Base-by-base conservation (phyloP, 1,284 basidiomycete species). In the Tetrapyrgos nigripes region DNA sequence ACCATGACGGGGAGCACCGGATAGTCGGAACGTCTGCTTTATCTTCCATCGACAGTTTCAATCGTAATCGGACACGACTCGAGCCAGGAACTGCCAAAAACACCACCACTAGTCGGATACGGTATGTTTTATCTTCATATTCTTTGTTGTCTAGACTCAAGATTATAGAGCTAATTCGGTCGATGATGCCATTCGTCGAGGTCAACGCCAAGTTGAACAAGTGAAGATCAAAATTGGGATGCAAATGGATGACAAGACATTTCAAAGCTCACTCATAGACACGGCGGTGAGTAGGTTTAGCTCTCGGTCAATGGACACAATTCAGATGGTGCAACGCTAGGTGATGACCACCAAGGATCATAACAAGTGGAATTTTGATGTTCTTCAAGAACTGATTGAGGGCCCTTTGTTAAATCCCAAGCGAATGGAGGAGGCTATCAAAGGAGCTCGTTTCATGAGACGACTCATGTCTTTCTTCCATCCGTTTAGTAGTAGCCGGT, bases 341-440 rank as follows among this genome's bases (percentile, higher is more conserved):
- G 91, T 98, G 24, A 91, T 94, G 77, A 77, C 91, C 31, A 92
- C 90, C 10, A 95, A 94, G 69, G 97, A 99, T 65, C 88, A 94
- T 66, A 87, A 84, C 3, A 96, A 93, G 67, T 99, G 97, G 97
- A 94, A 93, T 67, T 92, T 92, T 68, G 95, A 97, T 3, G 84
- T 87, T 21, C 79, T 99, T 55, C 87, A 92, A 67, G 96, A 97
- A 50, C 81, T 99, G 14, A 85, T 98, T 21, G 95, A 98, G 66
- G 97, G 97, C 0, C 94, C 96, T 1, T 76, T 99, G 50, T 80
- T 96, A 49, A 97, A 96, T 68, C 88, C 94, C 1, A 94, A 93
- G 68, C 82, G 97, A n/a, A 83, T 99, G 69, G 97, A 99, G 68
- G 97, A 99, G 74, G 94, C 94, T 1, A 93, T 97, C 70, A 92